Percentiles rank a stretch among this genome's conserved stretches.
These are phyloP conservation scores for Clohesyomyces aquaticus DNA, from an alignment of 495 filamentous ascomycete species.

Conservation along the genomic window DNA sequence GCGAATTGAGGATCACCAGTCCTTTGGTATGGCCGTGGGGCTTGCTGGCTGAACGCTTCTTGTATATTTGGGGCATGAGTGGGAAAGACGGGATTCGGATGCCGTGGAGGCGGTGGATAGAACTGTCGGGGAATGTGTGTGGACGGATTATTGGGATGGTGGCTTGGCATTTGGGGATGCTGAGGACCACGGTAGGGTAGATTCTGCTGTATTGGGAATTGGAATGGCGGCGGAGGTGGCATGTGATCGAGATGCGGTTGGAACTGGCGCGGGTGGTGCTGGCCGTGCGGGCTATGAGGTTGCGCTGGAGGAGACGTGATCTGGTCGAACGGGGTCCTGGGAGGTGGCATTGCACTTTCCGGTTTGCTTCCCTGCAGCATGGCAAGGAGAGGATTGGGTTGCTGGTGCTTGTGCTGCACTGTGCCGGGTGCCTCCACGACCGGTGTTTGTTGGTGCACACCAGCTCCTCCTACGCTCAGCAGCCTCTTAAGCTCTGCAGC, in stretches of 20 bases:
- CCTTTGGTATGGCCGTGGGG: constrained; percentile 56
- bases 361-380: constrained; percentile 55
- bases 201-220: constrained; percentile 42
- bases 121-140: constrained; percentile 35
- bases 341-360: constrained; percentile 37
- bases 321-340: constrained; percentile 52
- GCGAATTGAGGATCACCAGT: constrained; percentile 54
- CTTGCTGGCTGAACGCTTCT: constrained; percentile 24
- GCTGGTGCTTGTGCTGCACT: constrained; percentile 40
- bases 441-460: constrained; percentile 3
- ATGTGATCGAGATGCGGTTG: constrained; percentile 44
- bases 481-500: constrained; percentile 45
- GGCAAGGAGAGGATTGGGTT: constrained; percentile 61
- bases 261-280: constrained; percentile 47
- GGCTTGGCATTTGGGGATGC: constrained; percentile 33
- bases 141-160: constrained; percentile 39
- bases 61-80: constrained; percentile 41
- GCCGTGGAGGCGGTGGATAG: constrained; percentile 26
- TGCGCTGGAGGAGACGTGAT: constrained; percentile 45
- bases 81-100: constrained; percentile 25
- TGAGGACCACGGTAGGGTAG: constrained; percentile 16
- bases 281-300: constrained; percentile 50
- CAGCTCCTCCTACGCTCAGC: constrained; percentile 38
- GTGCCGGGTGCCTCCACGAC: constrained; percentile 13
- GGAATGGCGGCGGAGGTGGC: constrained; percentile 53